A percentile compares a stretch with the other conserved stretches of the same genome.
Conservation (phyloP, 805 yeast genomes). For the Tetrapisispora nanseiensis region DNA sequence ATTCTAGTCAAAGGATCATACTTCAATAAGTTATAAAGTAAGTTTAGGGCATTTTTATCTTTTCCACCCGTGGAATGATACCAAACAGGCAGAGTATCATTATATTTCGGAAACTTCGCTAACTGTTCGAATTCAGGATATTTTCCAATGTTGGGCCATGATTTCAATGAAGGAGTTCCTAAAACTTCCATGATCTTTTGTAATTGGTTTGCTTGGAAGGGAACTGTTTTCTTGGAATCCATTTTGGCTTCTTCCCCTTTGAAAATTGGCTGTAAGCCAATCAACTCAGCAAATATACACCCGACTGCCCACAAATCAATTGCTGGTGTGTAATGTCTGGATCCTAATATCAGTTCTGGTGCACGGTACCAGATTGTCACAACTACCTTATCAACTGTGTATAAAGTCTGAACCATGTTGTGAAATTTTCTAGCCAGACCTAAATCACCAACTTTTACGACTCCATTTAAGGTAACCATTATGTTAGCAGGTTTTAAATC, state of each 20-base stretch:
- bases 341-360: conserved; percentile 83
- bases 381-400: conserved; percentile 89
- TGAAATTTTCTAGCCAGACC: conserved; percentile 85
- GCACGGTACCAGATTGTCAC: conserved; percentile 97
- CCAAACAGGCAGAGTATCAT: conserved; percentile 66
- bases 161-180: conserved; percentile 74
- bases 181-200: conserved; percentile 85
- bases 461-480: conserved; percentile 84
- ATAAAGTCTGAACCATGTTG: conserved; percentile 76
- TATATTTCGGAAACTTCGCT: conserved; percentile 47
- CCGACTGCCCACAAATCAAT: conserved; percentile 95
- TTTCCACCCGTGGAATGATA: conserved; percentile 72
- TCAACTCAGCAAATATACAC: conserved; percentile 82
- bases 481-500: conserved; percentile 97
- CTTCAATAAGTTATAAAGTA: conserved; percentile 54
- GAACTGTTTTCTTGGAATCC: conserved; percentile 86
- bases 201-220: conserved; percentile 88
- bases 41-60: conserved; percentile 55
- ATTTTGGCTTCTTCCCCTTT: conserved; percentile 97
- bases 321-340: conserved; percentile 86
- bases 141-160: conserved; percentile 68
- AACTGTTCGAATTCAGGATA: conserved; percentile 78
- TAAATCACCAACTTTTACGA: conserved; percentile 91
- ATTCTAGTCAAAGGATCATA: conserved; percentile 78
- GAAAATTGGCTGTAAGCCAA: conserved; percentile 84